Base-by-base conservation (phyloP, 345 rosid genomes). In the Hypericum androsaemum region DNA sequence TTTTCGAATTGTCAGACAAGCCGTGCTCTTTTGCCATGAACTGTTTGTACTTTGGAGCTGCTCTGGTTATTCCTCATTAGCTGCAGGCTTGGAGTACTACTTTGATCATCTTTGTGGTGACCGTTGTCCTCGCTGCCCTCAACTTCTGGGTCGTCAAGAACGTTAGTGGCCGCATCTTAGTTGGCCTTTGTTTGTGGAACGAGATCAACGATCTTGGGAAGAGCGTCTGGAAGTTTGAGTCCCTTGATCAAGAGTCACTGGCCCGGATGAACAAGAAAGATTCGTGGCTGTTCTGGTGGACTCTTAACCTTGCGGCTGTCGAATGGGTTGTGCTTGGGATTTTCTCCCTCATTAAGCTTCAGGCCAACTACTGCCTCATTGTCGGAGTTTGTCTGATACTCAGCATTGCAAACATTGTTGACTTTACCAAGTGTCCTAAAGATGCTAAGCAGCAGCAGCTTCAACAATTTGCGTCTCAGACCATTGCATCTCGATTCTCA, bases 181-280 rank as follows among this genome's bases (percentile, higher is more conserved):
- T 94, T 59, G 99, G 99, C 63, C 73, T 94, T 69, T 80, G 99
- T 76, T 94, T 97, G 99, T 94, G 99, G 99, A 94, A 94, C 50
- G 99, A 94, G 78, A 88, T 88, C 57, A 69, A 94, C 72, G 97
- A 94, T 67, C 74, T 83, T 53, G 99, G 92, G 51, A 97, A 94
- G 78, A 94, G 99, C 53, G 95, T 94, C 5, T 94, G 98, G 98
- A 83, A 66, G 64, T 94, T 88, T 50, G 97, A 94, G 72, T 86
- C 87, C 65, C 99, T 94, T 66, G 99, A 88, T 62, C 97, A 88
- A 65, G 99, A 94, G 94, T 84, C 88, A 28, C 61, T 84, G 79
- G 74, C 88, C 11, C 76, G 88, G 45, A 71, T 84, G 70, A 84
- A 81, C 77, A 84, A 79, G 70, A 84, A 84, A 58, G 94, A 81